Evolutionary conservation across 208 protist genomes (phyloP).

Genomic region (Acanthamoeba royreba): DNA sequence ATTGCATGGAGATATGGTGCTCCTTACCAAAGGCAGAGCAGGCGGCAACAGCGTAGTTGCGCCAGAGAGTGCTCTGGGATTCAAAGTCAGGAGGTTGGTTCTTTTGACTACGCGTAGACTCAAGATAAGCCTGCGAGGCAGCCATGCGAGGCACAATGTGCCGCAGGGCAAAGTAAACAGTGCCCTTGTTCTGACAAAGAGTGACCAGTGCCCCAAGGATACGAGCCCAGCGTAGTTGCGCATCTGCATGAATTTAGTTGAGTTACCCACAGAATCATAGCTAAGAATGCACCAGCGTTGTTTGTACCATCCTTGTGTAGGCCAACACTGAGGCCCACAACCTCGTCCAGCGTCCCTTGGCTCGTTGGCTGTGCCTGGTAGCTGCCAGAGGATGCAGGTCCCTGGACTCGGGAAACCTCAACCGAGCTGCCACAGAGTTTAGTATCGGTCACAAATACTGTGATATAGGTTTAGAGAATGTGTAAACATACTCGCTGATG

Average conservation of each 20-base stretch:
- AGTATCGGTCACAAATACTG: neutral
- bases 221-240: neutral
- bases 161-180: neutral
- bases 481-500: neutral
- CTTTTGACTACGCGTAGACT: slow-evolving; percentile 18
- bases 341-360: neutral
- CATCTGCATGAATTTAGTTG: neutral
- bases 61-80: neutral
- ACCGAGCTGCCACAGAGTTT: too few species aligned
- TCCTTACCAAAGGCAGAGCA: neutral
- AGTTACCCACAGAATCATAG: neutral
- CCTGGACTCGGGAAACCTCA: neutral
- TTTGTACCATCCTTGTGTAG: slow-evolving; percentile 7
- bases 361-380: neutral
- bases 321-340: neutral
- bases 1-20: neutral
- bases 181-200: neutral
- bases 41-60: slow-evolving; percentile 17
- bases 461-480: neutral
- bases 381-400: neutral
- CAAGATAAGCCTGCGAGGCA: neutral
- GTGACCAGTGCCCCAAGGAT: neutral
- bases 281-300: neutral
- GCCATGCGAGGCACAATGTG: slow-evolving; percentile 4
- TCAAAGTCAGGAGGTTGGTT: neutral